Conservation (phyloP, 805 yeast species). For the Ogataea siamensis region DNA sequence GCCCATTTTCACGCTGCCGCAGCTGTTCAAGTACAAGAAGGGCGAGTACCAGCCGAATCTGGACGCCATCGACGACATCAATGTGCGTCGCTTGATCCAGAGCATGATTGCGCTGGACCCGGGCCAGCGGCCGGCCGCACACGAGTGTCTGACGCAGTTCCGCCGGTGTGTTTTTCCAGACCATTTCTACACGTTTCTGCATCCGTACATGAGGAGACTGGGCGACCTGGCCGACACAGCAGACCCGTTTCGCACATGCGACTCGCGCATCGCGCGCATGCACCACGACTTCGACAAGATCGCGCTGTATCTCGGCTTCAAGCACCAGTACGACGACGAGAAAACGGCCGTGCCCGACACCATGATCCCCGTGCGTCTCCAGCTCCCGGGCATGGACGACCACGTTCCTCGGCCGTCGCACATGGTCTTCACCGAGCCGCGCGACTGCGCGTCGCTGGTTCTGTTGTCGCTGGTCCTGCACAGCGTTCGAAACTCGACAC, state of each 20-base stretch:
- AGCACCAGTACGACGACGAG: constrained; percentile 23
- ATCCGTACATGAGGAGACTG: constrained; percentile 56
- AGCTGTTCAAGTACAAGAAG: constrained; percentile 76
- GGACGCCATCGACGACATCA: constrained; percentile 48
- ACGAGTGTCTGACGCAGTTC: constrained; percentile 49
- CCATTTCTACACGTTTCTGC: constrained; percentile 64
- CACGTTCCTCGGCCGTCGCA: constrained; percentile 43
- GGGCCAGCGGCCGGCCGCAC: constrained; percentile 51
- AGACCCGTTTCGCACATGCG: constrained; percentile 43
- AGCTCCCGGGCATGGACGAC: constrained; percentile 51
- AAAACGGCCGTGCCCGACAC: constrained; percentile 7
- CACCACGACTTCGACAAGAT: constrained; percentile 57
- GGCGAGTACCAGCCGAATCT: constrained; percentile 67
- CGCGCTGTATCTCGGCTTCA: constrained; percentile 40
- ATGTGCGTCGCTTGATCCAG: constrained; percentile 52
- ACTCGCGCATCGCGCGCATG: constrained; percentile 57
- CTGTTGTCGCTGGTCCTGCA: constrained; percentile 58
- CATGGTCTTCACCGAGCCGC: constrained; percentile 23
- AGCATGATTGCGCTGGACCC: constrained; percentile 71
- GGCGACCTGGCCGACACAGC: constrained; percentile 5
- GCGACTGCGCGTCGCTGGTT: constrained; percentile 53
- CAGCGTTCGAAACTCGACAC: constrained; percentile 56
- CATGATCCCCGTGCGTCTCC: constrained; percentile 41
- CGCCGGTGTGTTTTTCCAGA: constrained; percentile 58
- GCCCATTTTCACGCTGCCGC: constrained; percentile 82